These are phyloP conservation scores for Phytopythium boreale DNA, from an alignment of 352 stramenopile genomes.

Conservation along the genomic window DNA sequence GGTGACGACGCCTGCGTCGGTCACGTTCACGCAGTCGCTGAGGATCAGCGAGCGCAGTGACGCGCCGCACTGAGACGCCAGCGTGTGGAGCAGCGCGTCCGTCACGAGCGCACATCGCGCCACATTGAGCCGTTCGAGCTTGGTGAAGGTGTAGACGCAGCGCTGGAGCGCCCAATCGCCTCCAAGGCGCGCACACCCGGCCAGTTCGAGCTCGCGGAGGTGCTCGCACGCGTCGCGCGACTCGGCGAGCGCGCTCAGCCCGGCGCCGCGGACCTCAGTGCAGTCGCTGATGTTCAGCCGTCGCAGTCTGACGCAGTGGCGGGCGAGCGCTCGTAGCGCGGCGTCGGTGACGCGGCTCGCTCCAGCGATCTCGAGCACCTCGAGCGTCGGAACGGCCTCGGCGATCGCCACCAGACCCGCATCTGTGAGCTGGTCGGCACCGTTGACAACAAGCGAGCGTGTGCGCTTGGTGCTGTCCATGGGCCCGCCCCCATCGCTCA, in stretches of 20 bases:
- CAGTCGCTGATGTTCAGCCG: conserved; percentile 55
- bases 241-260: conserved; percentile 63
- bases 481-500: conserved; percentile 1
- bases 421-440: conserved; percentile 67
- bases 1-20: conserved; percentile 81
- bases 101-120: conserved; percentile 79
- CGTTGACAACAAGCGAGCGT: conserved; percentile 50
- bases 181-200: conserved; percentile 48
- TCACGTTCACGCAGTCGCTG: conserved; percentile 73
- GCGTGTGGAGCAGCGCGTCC: conserved; percentile 81
- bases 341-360: conserved; percentile 51
- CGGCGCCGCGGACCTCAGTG: conserved; percentile 43
- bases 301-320: conserved; percentile 42
- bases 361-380: conserved; percentile 52
- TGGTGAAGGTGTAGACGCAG: conserved; percentile 56
- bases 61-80: conserved; percentile 62
- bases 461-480: conserved; percentile 20
- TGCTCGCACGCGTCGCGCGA: conserved; percentile 40
- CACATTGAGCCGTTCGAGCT: conserved; percentile 54
- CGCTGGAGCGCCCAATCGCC: conserved; percentile 69
- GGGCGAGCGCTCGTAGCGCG: conserved; percentile 44
- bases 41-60: conserved; percentile 70
- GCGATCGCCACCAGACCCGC: conserved; percentile 47
- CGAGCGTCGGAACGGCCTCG: conserved; percentile 40
- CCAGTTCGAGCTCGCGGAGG: conserved; percentile 35